These are phyloP conservation scores for Aspergillus fischeri DNA, from an alignment of 2,329 filamentous ascomycete species.

Conservation along the genomic window DNA sequence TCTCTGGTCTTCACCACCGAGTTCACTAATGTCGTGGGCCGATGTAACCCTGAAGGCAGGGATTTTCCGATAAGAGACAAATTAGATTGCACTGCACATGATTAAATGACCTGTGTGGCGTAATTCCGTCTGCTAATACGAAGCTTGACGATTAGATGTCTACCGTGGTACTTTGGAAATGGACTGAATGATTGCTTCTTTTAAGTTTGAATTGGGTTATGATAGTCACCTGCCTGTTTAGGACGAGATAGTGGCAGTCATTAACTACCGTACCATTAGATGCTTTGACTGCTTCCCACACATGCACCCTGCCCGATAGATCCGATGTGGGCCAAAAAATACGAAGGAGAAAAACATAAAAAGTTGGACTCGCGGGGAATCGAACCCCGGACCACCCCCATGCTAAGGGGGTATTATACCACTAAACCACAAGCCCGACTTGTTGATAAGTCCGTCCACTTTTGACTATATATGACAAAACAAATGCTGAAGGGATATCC, in stretches of 20 bases:
- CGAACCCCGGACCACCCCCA: slow-evolving; percentile 47
- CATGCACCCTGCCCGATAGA: no score
- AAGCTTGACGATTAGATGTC: neutral
- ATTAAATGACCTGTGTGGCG: neutral
- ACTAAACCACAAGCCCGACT: slow-evolving; percentile 40
- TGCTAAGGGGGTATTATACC: slow-evolving; percentile 47
- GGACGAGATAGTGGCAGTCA: neutral
- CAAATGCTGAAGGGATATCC: no score
- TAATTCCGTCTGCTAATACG: neutral
- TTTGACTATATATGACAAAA: no score
- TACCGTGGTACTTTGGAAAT: neutral
- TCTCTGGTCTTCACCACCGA: neutral
- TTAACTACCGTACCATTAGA: neutral
- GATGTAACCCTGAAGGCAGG: neutral
- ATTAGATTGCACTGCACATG: neutral
- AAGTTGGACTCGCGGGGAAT: slow-evolving; percentile 46
- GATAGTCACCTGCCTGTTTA: neutral
- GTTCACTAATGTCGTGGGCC: neutral
- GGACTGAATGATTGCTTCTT: no score
- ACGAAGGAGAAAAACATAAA: neutral
- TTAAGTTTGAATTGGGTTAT: no score
- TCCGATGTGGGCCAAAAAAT: neutral
- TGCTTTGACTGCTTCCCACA: neutral
- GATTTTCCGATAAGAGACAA: neutral
- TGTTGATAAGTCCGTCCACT: neutral